phyloP scores from a whole-genome alignment of 441 rosid genomes.

The Adansonia gregorii region DNA sequence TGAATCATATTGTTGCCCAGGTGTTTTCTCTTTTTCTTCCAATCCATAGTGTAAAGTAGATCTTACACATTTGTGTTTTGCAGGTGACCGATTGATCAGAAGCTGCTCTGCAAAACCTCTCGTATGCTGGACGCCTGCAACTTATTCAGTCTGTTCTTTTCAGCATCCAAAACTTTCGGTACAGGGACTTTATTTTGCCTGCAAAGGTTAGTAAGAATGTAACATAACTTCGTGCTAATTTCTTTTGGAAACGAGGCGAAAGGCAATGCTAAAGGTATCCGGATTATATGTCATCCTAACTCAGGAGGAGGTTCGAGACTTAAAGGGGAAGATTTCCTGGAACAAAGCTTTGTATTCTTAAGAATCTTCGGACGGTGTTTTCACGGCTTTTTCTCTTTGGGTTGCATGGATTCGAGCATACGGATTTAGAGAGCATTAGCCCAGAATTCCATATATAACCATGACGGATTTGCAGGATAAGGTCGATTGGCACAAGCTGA shows the following conservation, averaged over 20 bases:
- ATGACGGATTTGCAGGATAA: no score
- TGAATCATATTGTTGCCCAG: background rate
- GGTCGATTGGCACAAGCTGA: background rate
- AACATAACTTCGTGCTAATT: background rate
- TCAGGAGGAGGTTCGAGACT: background rate
- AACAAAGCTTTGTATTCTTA: background rate
- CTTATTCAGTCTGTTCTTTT: constrained; percentile 2
- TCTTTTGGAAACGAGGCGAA: background rate
- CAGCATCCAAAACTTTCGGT: background rate
- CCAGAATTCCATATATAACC: no score
- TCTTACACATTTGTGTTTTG: background rate
- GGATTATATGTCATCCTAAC: background rate
- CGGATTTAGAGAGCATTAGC: background rate
- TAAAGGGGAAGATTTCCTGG: background rate
- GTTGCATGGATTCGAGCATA: background rate
- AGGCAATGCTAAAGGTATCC: background rate
- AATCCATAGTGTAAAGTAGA: no score
- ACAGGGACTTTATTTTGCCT: background rate
- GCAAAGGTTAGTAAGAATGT: background rate
- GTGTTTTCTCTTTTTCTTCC: constrained; percentile 32
- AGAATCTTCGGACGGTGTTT: background rate
- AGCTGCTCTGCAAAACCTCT: background rate
- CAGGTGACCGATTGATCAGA: background rate
- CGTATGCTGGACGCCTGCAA: background rate
- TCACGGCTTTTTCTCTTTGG: background rate